Evolutionary conservation across 805 yeast species (phyloP).

Genomic region (Spencermartinsiella europaea): DNA sequence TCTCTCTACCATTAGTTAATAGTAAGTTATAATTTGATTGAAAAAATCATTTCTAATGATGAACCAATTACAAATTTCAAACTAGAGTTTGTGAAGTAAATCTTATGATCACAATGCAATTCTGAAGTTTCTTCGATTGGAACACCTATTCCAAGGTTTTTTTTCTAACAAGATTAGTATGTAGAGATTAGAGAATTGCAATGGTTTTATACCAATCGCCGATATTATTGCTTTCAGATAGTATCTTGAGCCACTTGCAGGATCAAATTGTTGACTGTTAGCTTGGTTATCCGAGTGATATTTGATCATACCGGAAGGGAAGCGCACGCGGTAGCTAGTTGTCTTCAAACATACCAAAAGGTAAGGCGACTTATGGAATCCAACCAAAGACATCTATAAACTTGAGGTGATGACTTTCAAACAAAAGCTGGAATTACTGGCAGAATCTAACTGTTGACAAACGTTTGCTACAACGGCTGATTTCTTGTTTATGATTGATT

Average conservation of each 20-base stretch:
- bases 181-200: neutral
- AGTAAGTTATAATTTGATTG: too few species aligned
- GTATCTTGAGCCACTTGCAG: neutral
- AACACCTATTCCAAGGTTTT: too few species aligned
- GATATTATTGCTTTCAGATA: neutral
- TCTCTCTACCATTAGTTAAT: too few species aligned
- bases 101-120: conserved; percentile 44
- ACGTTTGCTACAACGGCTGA: conserved; percentile 45
- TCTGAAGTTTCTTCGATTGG: conserved; percentile 3
- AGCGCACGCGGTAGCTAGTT: neutral
- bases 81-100: conserved; percentile 61
- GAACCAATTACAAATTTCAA: conserved; percentile 47
- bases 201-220: too few species aligned
- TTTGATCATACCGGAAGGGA: too few species aligned
- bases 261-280: neutral
- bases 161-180: too few species aligned
- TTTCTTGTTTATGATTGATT: conserved; percentile 8
- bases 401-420: neutral
- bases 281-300: neutral
- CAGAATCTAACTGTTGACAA: conserved; percentile 83
- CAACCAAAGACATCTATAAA: neutral
- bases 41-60: conserved; percentile 36
- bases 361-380: neutral
- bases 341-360: neutral
- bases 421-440: conserved; percentile 80